Percentiles rank a stretch among this genome's conserved stretches.
phyloP scores from a whole-genome alignment of 805 yeast genomes.

The Yamadazyma ubonensis region DNA sequence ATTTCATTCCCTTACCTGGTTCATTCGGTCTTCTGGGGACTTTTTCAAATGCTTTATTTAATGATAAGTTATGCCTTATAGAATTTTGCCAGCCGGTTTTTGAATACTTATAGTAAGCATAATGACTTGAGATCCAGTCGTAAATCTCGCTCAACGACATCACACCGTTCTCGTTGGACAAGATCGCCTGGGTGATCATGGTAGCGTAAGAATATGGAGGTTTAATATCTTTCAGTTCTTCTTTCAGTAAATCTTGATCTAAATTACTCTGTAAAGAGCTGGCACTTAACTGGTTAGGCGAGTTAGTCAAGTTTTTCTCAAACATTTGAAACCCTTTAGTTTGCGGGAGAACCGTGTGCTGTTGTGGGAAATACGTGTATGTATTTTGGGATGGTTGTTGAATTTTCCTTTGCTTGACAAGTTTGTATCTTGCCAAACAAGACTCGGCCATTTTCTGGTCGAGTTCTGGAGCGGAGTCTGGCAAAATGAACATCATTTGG shows the following conservation, averaged over 20 bases:
- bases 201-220: constrained; percentile 98
- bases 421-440: constrained; percentile 34
- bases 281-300: constrained; percentile 40
- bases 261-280: constrained; percentile 44
- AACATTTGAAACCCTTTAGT: constrained; percentile 55
- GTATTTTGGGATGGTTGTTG: constrained; percentile 3
- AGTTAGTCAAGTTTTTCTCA: constrained; percentile 41
- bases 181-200: constrained; percentile 95
- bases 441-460: constrained; percentile 46
- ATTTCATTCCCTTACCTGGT: constrained; percentile 99
- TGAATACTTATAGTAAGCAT: constrained; percentile 87
- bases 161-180: constrained; percentile 84
- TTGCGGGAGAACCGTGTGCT: constrained; percentile 17
- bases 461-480: constrained; percentile 78
- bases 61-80: constrained; percentile 87
- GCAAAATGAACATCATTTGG: constrained; percentile 97
- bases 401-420: constrained; percentile 21
- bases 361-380: constrained; percentile 19
- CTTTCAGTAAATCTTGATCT: constrained; percentile 73
- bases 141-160: constrained; percentile 89
- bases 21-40: constrained; percentile 94
- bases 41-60: constrained; percentile 96
- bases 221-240: constrained; percentile 88
- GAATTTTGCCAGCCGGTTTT: constrained; percentile 99
- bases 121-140: constrained; percentile 82